Percentiles rank a stretch among this genome's conserved stretches.
Evolutionary conservation across 371 early-diverging fungal species (phyloP).

Genomic region (Coemansia sp.): DNA sequence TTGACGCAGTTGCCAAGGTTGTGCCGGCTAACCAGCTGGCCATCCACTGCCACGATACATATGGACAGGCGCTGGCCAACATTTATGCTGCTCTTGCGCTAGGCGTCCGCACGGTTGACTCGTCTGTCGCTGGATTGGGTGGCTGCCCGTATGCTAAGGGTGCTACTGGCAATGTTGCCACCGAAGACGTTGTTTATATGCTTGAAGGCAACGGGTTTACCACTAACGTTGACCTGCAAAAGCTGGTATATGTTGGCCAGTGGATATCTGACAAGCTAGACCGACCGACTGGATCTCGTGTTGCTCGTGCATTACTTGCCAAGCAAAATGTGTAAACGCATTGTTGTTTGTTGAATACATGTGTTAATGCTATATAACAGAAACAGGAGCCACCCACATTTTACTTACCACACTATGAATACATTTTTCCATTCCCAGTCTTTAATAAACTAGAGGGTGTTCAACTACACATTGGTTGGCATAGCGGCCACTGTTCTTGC

Average conservation of each 20-base stretch:
- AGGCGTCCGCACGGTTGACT: conserved; percentile 90
- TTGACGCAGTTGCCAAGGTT: conserved; percentile 68
- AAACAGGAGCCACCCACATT: no score
- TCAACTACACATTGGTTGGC: no score
- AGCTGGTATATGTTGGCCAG: conserved; percentile 72
- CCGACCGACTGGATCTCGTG: conserved; percentile 56
- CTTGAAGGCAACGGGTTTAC: conserved; percentile 79
- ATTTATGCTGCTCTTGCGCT: conserved; percentile 79
- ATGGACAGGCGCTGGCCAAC: conserved; percentile 96
- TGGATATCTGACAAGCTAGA: conserved; percentile 81
- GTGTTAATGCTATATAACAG: background rate
- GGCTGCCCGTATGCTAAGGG: conserved; percentile 97
- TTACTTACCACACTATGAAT: no score
- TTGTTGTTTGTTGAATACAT: background rate
- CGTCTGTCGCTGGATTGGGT: conserved; percentile 90
- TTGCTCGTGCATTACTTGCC: conserved; percentile 44
- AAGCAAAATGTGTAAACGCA: conserved; percentile 1
- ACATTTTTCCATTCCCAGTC: no score
- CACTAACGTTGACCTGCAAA: conserved; percentile 76
- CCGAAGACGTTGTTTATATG: conserved; percentile 96
- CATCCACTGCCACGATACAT: conserved; percentile 97
- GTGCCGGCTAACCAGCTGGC: conserved; percentile 80
- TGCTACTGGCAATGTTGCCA: conserved; percentile 95
- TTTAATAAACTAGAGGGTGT: no score
- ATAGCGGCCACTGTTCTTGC: no score